Base-by-base conservation (phyloP, 2,329 filamentous ascomycete genomes). In the Botrytis paeoniae region DNA sequence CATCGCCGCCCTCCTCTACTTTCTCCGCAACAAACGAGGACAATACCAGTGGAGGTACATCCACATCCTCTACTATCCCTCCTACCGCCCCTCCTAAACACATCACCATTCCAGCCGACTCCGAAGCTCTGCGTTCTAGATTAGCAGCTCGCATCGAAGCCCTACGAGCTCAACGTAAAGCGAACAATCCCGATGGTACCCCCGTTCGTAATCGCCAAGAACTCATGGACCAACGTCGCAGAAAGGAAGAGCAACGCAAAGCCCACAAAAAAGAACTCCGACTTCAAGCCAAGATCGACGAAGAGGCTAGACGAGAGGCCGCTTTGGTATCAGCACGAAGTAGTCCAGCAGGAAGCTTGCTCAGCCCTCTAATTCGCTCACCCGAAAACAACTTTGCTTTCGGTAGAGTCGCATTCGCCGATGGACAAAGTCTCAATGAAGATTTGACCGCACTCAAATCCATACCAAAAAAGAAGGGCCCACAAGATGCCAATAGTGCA, bases 261-360 rank as follows among this genome's bases (percentile, higher is more conserved):
- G 91, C 90, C 35, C 92, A 95, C 79, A 98, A 97, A 85, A 96
- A 97, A 83, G 93, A 95, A 79, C 85, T 94, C 73, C 89, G 95
- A 62, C 86, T 88, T 76, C 88, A 93, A 78, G 92, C 92, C 32
- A 95, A 93, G 81, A 88, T 92, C 70, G 94, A 97, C 78, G 94
- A 96, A 81, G 91, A 94, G 73, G 84, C 83, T 57, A 87, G 88
- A 78, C 87, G 89, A 45, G 89, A 91, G 79, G 88, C 89, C 79
- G 88, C 88, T 18, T 83, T 91, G 43, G 83, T 84, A 66, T 86
- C 85, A 62, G 88, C 88, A 18, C 87, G 89, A 73, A 89, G 88
- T 78, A 91, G 89, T 4, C 89, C 89, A 25, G 82, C 82, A 6
- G 80, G 79, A 16, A 84, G 85, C 74, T 85, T 89, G 72, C 86